Base-by-base conservation (phyloP, 768 basidiomycete species). In the Naematelia encephala region DNA sequence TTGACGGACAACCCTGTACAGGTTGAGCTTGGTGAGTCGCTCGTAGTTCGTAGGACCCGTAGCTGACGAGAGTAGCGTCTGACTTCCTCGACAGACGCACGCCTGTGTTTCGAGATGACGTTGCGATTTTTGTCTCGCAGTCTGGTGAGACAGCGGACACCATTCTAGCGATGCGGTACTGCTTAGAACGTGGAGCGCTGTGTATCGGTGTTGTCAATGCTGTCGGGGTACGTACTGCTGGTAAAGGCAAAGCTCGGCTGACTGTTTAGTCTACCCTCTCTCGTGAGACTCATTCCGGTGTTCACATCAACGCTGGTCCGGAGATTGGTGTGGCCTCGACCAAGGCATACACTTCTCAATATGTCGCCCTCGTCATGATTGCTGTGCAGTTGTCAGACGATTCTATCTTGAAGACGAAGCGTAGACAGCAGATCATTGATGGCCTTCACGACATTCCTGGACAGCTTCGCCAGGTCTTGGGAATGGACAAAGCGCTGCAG, bases 291-390 rank as follows among this genome's bases (percentile, higher is more conserved):
- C 96, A 99, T 81, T 96, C 92, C 64, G 96, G 96, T 87, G 87
- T 99, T 53, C 96, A 98, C 81, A 97, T 99, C 82, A 99, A 99
- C 74, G 96, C 72, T 48, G 72, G 72, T 19, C 93, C 93, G 54
- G 93, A 98, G 82, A 92, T 99, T 65, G 94, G 96, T 83, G 96
- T 99, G 59, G 96, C 96, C 4, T 97, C 92, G 16, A 98, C 96
- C 60, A 99, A 99, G 89, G 94, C 94, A 2, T 98, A 97, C 79
- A 98, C 96, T 5, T 97, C 93, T 43, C 96, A 99, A 81, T 98
- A 97, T 80, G 91, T 99, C 62, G 96, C 94, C 4, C 83, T 99
- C 50, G 81, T 96, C 78, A 91, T 99, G 87, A 93, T 99, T 79
- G 96, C 96, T n/a, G 83, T 99, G 16, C 94, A 97, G 79, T 83